Evolutionary conservation across 352 stramenopile genomes (phyloP).

Genomic region (Globisporangium parvum): DNA sequence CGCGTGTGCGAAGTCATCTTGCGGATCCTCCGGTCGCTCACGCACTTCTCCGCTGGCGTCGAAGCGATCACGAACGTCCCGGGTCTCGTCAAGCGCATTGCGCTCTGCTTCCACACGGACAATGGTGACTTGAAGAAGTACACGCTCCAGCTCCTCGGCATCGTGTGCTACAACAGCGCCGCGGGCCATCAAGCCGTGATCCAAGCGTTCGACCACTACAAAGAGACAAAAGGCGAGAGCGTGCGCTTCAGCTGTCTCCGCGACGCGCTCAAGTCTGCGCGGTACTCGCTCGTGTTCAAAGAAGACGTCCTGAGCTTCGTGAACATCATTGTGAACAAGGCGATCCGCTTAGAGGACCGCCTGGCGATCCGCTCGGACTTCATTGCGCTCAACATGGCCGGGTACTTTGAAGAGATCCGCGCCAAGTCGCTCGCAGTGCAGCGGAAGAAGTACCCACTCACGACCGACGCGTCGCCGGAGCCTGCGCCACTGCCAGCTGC

Average conservation of each 20-base stretch:
- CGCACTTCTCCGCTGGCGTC: constrained; percentile 72
- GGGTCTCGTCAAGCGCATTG: constrained; percentile 72
- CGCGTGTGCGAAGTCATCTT: constrained; percentile 72
- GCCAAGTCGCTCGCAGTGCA: constrained; percentile 77
- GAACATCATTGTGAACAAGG: constrained; percentile 89
- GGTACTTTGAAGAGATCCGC: constrained; percentile 85
- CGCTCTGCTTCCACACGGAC: constrained; percentile 82
- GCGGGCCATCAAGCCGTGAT: constrained; percentile 73
- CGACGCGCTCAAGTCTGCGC: constrained; percentile 74
- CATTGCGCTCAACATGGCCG: constrained; percentile 78
- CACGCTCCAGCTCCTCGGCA: constrained; percentile 73
- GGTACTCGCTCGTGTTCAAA: constrained; percentile 85
- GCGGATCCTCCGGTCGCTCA: constrained; percentile 68
- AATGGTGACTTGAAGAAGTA: constrained; percentile 80
- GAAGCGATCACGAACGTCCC: constrained; percentile 79
- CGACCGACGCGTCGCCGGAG: constrained; percentile 21
- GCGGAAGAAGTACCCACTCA: constrained; percentile 54
- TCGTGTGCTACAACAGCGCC: constrained; percentile 86
- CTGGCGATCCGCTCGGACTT: constrained; percentile 80
- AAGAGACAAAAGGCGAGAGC: constrained; percentile 73
- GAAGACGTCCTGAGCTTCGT: constrained; percentile 86
- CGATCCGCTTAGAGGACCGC: constrained; percentile 74
- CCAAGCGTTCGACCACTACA: constrained; percentile 79
- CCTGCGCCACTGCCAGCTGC: constrained; percentile 3
- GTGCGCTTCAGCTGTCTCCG: constrained; percentile 79